A percentile compares a stretch with the other conserved stretches of the same genome.
Evolutionary conservation across 1,284 basidiomycete genomes (phyloP).

Genomic region (Hypsizygus ulmarius): DNA sequence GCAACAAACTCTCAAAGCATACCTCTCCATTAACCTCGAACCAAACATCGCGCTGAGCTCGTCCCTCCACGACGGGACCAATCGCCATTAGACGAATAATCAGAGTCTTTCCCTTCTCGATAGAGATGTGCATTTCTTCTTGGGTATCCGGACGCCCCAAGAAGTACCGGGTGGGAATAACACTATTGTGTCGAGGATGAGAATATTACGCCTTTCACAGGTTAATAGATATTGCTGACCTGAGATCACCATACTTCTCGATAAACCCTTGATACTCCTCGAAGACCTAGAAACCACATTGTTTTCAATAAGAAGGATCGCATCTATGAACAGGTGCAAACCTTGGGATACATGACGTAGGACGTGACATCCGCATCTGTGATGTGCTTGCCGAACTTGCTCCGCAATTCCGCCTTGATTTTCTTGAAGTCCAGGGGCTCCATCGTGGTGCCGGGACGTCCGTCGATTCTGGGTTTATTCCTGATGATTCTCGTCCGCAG

Average conservation of each 20-base stretch:
- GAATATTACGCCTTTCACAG: slow-evolving; percentile 16
- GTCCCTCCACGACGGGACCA: slow-evolving; percentile 88
- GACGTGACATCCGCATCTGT: slow-evolving; percentile 91
- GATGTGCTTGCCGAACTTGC: slow-evolving; percentile 95
- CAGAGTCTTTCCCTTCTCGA: slow-evolving; percentile 96
- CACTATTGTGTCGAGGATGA: slow-evolving; percentile 42
- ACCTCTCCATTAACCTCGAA: slow-evolving; percentile 98
- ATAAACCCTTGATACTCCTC: slow-evolving; percentile 96
- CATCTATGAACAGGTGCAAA: slow-evolving; percentile 24
- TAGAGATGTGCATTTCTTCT: slow-evolving; percentile 96
- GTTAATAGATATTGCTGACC: slow-evolving; percentile 41
- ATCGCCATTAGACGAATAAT: slow-evolving; percentile 96
- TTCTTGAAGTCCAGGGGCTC: slow-evolving; percentile 92
- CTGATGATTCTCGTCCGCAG: slow-evolving; percentile 91
- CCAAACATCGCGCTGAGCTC: slow-evolving; percentile 94
- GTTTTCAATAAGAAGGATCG: slow-evolving; percentile 5
- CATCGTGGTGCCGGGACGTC: slow-evolving; percentile 87
- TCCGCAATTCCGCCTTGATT: slow-evolving; percentile 89
- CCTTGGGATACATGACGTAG: slow-evolving; percentile 97
- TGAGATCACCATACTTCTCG: slow-evolving; percentile 94
- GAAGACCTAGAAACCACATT: slow-evolving; percentile 66
- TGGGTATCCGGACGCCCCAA: slow-evolving; percentile 87
- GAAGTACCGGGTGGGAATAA: slow-evolving; percentile 97
- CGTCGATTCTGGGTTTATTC: slow-evolving; percentile 91
- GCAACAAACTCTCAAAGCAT: slow-evolving; percentile 18